Conservation (phyloP, 305 asterid genomes). For the Fraxinus sp. region DNA sequence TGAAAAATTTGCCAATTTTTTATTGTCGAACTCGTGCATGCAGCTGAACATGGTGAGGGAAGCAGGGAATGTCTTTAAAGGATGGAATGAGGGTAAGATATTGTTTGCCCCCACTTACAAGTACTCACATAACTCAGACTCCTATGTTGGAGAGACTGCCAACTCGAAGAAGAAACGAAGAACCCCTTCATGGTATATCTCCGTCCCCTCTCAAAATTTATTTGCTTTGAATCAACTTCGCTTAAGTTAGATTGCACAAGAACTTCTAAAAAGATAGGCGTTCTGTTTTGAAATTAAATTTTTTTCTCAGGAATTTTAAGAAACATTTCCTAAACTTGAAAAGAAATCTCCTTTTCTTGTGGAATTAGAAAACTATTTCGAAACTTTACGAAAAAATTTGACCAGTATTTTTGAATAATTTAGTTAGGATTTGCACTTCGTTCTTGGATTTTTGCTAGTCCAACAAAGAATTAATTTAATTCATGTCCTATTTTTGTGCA, state of each 20-base stretch:
- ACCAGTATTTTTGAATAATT: too few relatives aligned
- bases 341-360: not conserved
- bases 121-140: constrained; percentile 74
- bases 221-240: not conserved
- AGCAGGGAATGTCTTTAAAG: constrained; percentile 73
- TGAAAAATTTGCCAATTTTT: not conserved
- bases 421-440: not conserved
- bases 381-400: not conserved
- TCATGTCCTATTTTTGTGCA: too few relatives aligned
- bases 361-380: too few relatives aligned
- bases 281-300: not conserved
- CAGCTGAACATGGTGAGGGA: constrained; percentile 73
- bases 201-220: not conserved
- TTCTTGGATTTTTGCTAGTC: not conserved
- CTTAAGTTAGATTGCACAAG: not conserved
- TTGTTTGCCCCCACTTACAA: constrained; percentile 87
- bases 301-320: not conserved
- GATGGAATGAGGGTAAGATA: constrained; percentile 84
- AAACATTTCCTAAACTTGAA: not conserved
- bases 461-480: too few relatives aligned
- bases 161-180: constrained; percentile 81
- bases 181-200: constrained; percentile 78
- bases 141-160: constrained; percentile 72
- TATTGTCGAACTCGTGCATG: not conserved
- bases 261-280: too few relatives aligned